phyloP scores from a whole-genome alignment of 2,329 filamentous ascomycete genomes.

The Gaeumannomyces sp. region DNA sequence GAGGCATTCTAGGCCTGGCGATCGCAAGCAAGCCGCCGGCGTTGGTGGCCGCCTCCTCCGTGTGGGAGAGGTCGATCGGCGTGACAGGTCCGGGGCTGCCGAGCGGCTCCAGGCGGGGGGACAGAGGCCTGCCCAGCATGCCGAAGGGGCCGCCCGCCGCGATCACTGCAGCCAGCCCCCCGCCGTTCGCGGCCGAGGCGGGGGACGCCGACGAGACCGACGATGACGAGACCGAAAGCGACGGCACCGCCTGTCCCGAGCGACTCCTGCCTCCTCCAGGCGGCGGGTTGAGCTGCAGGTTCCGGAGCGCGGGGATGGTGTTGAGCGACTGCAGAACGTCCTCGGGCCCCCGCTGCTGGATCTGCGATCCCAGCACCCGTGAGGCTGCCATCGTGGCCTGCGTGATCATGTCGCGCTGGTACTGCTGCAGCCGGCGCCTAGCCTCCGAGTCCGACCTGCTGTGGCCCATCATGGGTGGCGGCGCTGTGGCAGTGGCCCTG shows the following conservation, averaged over 20 bases:
- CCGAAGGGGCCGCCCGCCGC: background rate
- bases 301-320: conserved; percentile 25
- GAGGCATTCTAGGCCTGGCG: conserved; percentile 6
- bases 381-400: conserved; percentile 45
- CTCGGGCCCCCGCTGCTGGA: conserved; percentile 15
- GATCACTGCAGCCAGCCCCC: background rate
- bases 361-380: conserved; percentile 22
- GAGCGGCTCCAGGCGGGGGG: conserved; percentile 44
- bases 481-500: background rate
- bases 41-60: conserved; percentile 14
- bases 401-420: conserved; percentile 55
- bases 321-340: conserved; percentile 6
- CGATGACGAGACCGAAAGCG: background rate
- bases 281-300: conserved; percentile 27
- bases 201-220: conserved; percentile 16
- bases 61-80: conserved; percentile 47
- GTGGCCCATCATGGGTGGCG: conserved; percentile 16
- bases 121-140: conserved; percentile 39
- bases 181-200: conserved; percentile 9
- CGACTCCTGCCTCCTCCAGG: background rate
- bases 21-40: background rate
- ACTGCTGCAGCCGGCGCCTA: conserved; percentile 48
- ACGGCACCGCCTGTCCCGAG: background rate
- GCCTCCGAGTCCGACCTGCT: conserved; percentile 39
- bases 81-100: conserved; percentile 57